phyloP scores from a whole-genome alignment of 345 rosid species.

The Clausena lansium region DNA sequence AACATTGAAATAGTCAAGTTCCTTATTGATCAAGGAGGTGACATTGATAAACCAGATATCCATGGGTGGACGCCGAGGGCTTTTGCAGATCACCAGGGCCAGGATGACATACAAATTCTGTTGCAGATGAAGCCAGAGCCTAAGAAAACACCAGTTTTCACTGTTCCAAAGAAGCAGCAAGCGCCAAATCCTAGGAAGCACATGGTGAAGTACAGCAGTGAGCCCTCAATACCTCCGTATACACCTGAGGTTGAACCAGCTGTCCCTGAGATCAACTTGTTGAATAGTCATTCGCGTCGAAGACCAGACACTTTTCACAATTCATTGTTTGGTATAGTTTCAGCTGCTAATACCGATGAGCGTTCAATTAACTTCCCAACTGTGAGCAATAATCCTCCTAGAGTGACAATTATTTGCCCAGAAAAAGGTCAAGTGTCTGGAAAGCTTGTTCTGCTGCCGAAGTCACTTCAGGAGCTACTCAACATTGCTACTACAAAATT shows the following conservation, averaged over 20 bases:
- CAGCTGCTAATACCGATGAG: slow-evolving; percentile 63
- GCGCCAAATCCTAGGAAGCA: slow-evolving; percentile 31
- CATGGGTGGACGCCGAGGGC: slow-evolving; percentile 76
- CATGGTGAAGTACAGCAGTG: slow-evolving; percentile 55
- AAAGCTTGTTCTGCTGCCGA: slow-evolving; percentile 60
- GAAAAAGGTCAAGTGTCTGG: slow-evolving; percentile 40
- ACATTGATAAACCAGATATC: slow-evolving; percentile 51
- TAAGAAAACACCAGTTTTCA: slow-evolving; percentile 7
- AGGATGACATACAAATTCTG: slow-evolving; percentile 56
- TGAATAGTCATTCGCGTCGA: slow-evolving; percentile 37
- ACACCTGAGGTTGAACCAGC: slow-evolving; percentile 19
- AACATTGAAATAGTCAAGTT: slow-evolving; percentile 56
- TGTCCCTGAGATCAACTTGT: slow-evolving; percentile 30
- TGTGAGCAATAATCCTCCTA: slow-evolving; percentile 25
- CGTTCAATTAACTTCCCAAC: slow-evolving; percentile 5
- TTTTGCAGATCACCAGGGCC: slow-evolving; percentile 80
- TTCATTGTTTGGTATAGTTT: slow-evolving; percentile 74
- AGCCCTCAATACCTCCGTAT: slow-evolving; percentile 45
- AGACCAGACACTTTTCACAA: slow-evolving; percentile 49
- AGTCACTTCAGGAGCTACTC: slow-evolving; percentile 56
- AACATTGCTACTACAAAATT: slow-evolving; percentile 48
- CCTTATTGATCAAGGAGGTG: slow-evolving; percentile 63
- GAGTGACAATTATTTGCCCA: slow-evolving; percentile 62
- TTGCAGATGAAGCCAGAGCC: slow-evolving; percentile 23
- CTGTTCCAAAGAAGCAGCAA: slow-evolving; percentile 15